Conservation (phyloP, 75 land plant genomes). For the Gnetum montanum region DNA sequence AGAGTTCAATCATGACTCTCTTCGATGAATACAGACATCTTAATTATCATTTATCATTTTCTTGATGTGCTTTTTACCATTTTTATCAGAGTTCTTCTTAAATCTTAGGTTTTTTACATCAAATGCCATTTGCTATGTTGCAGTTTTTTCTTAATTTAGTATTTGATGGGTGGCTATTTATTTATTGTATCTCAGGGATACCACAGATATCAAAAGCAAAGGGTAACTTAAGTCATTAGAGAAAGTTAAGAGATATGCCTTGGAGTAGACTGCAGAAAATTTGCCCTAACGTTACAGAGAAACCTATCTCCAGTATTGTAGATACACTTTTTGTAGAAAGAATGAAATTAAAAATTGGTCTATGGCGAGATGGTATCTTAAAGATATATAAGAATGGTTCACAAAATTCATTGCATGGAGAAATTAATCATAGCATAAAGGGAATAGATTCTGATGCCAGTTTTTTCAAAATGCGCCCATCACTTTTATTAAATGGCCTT, state of each 20-base stretch:
- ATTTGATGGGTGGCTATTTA: too few species aligned
- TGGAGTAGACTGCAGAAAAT: not conserved
- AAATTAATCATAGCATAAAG: conserved; percentile 6
- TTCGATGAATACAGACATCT: too few species aligned
- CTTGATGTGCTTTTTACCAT: too few species aligned
- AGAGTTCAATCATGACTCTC: too few species aligned
- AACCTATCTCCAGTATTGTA: conserved; percentile 27
- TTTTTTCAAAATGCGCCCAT: conserved; percentile 59
- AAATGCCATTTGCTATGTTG: too few species aligned
- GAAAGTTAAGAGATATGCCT: conserved; percentile 9
- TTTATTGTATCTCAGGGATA: conserved; percentile 54
- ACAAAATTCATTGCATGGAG: not conserved
- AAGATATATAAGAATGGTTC: not conserved
- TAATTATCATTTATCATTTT: too few species aligned
- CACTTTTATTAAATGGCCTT: conserved; percentile 39
- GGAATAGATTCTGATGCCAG: conserved; percentile 18
- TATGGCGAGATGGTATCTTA: conserved; percentile 56
- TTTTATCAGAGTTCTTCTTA: too few species aligned
- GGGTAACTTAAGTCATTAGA: conserved; percentile 29
- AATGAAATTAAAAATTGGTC: conserved; percentile 49
- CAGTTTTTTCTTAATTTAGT: too few species aligned
- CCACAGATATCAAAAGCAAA: conserved; percentile 94
- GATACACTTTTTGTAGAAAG: conserved; percentile 64
- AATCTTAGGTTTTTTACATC: too few species aligned
- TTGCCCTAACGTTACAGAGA: conserved; percentile 15